Evolutionary conservation across 2,329 filamentous ascomycete genomes (phyloP).

Genomic region (Colletotrichum sp.): DNA sequence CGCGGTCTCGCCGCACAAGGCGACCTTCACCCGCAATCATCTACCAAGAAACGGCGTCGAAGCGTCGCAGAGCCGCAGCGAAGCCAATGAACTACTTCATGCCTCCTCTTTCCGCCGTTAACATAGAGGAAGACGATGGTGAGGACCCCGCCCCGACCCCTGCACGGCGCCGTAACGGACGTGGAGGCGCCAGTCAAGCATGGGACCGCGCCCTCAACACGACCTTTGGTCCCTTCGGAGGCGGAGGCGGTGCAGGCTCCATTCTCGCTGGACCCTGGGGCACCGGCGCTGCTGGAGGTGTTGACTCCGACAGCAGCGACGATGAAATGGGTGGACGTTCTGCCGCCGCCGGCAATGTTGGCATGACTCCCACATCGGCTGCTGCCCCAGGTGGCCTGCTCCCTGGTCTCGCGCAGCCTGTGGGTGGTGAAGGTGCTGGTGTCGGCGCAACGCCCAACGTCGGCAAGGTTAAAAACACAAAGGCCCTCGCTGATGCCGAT

Average conservation of each 20-base stretch:
- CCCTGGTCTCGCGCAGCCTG: slow-evolving; percentile 37
- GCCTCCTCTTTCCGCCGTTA: slow-evolving; percentile 65
- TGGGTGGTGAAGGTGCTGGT: slow-evolving; percentile 33
- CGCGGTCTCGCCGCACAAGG: slow-evolving; percentile 55
- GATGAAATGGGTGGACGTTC: slow-evolving; percentile 79
- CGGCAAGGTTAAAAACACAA: slow-evolving; percentile 92
- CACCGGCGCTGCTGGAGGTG: slow-evolving; percentile 75
- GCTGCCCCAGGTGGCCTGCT: slow-evolving; percentile 50
- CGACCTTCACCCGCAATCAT: slow-evolving; percentile 61
- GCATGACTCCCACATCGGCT: slow-evolving; percentile 62
- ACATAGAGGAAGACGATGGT: slow-evolving; percentile 77
- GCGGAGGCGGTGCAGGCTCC: slow-evolving; percentile 71
- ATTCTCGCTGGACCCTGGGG: slow-evolving; percentile 78
- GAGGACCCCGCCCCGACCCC: slow-evolving; percentile 72
- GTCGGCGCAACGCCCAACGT: slow-evolving; percentile 73
- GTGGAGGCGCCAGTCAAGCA: slow-evolving; percentile 59
- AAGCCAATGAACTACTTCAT: slow-evolving; percentile 87
- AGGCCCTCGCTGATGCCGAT: slow-evolving; percentile 90
- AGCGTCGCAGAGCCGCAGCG: slow-evolving; percentile 58
- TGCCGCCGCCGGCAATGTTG: slow-evolving; percentile 55
- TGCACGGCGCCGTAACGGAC: slow-evolving; percentile 69
- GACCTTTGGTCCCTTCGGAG: slow-evolving; percentile 91
- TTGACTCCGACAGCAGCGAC: slow-evolving; percentile 95
- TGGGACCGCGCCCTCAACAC: slow-evolving; percentile 88
- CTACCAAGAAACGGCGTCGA: slow-evolving; percentile 58